Evolutionary conservation across 2,329 filamentous ascomycete species (phyloP).

Genomic region (Botrytis cinerea): DNA sequence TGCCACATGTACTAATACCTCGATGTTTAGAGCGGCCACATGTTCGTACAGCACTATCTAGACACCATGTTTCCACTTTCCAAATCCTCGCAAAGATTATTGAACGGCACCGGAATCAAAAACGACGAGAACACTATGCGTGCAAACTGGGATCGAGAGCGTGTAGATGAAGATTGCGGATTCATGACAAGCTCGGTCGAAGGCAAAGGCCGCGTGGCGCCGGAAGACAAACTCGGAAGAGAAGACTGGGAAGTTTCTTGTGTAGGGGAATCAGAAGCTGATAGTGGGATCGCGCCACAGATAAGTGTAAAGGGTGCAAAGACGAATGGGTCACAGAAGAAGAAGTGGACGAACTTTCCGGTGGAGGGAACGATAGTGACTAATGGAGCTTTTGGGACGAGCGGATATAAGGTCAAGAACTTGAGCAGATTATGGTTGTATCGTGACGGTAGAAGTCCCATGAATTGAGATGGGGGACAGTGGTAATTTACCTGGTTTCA

Average conservation of each 20-base stretch:
- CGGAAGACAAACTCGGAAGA: conserved; percentile 11
- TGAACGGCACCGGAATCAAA: conserved; percentile 29
- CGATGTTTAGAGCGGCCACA: conserved; percentile 33
- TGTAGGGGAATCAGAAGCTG: conserved; percentile 37
- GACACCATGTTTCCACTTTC: conserved; percentile 41
- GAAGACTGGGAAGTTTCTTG: conserved; percentile 19
- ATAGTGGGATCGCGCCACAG: conserved; percentile 48
- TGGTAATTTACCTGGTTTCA: background rate
- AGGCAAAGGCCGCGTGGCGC: conserved; percentile 5
- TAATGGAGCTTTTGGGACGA: conserved; percentile 6
- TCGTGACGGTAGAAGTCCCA: conserved; percentile 58
- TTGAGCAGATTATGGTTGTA: conserved; percentile 65
- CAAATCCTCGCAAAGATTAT: conserved; percentile 15
- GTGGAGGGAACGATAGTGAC: conserved; percentile 23
- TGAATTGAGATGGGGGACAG: conserved; percentile 31
- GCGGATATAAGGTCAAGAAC: conserved; percentile 56
- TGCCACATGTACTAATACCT: background rate
- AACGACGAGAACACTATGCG: conserved; percentile 26
- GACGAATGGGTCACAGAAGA: conserved; percentile 34
- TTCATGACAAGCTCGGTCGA: conserved; percentile 35
- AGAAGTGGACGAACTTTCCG: background rate
- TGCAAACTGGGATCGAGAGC: background rate
- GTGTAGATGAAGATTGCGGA: background rate
- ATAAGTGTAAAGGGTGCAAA: conserved; percentile 14
- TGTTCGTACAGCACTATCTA: conserved; percentile 42